Evolutionary conservation across 1,284 basidiomycete genomes (phyloP).

Genomic region (Acaromyces ingoldii): DNA sequence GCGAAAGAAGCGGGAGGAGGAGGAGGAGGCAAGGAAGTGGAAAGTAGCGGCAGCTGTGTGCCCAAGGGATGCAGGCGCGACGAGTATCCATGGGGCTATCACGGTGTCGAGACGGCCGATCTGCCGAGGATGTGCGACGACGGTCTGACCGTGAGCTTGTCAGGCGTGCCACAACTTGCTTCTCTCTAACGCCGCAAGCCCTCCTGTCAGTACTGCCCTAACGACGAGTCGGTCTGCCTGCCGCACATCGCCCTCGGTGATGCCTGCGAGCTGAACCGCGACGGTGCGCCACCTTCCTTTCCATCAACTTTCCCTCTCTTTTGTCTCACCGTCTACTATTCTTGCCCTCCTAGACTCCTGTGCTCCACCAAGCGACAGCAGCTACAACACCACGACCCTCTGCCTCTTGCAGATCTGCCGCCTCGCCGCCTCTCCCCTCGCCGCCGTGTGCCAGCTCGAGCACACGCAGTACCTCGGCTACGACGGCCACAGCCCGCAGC

Average conservation of each 20-base stretch:
- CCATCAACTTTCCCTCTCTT: neutral
- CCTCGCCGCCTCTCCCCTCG: constrained; percentile 2
- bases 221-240: constrained; percentile 71
- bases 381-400: constrained; percentile 4
- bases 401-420: constrained; percentile 9
- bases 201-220: constrained; percentile 74
- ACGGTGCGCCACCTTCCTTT: constrained; percentile 59
- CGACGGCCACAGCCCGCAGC: constrained; percentile 12
- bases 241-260: constrained; percentile 61
- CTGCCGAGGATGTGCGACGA: constrained; percentile 63
- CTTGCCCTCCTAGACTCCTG: constrained; percentile 8
- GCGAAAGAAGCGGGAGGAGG: neutral
- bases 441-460: constrained; percentile 9
- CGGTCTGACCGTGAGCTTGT: no score
- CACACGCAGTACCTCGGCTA: constrained; percentile 16
- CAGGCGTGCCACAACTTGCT: no score
- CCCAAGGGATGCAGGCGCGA: constrained; percentile 68
- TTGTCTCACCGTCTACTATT: neutral
- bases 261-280: constrained; percentile 76
- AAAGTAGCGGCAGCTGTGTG: constrained; percentile 58
- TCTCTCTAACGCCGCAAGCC: no score
- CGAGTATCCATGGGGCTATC: constrained; percentile 67
- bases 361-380: neutral
- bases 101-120: constrained; percentile 31
- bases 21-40: no score